Percentiles rank a stretch among this genome's conserved stretches.
phyloP scores from a whole-genome alignment of 2,329 filamentous ascomycete genomes.

The Spiromastix sp. region DNA sequence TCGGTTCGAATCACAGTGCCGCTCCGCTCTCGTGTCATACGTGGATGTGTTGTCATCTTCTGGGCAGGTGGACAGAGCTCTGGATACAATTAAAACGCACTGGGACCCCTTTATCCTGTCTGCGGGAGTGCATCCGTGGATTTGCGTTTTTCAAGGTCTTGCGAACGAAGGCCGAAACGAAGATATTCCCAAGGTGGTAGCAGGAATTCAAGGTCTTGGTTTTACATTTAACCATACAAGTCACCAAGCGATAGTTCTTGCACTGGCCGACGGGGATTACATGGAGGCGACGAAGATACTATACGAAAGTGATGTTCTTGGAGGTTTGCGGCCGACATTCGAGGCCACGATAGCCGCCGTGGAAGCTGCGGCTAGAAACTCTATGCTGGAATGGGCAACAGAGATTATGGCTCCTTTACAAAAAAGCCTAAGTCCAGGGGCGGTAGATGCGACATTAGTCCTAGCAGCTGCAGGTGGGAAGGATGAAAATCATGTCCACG shows the following conservation, averaged over 20 bases:
- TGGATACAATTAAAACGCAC: constrained; percentile 34
- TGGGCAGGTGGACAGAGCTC: constrained; percentile 46
- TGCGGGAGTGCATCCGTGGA: constrained; percentile 26
- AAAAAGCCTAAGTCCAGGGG: constrained; percentile 40
- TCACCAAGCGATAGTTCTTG: constrained; percentile 46
- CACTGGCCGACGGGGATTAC: constrained; percentile 50
- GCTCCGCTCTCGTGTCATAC: constrained; percentile 35
- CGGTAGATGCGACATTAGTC: constrained; percentile 64
- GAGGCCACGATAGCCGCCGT: constrained; percentile 46
- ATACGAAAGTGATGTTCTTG: constrained; percentile 48
- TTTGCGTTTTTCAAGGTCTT: constrained; percentile 45
- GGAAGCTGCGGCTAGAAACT: constrained; percentile 49
- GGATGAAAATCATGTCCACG: constrained; percentile 59
- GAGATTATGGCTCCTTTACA: constrained; percentile 44
- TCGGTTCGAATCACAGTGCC: too few species aligned
- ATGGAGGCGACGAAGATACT: constrained; percentile 55
- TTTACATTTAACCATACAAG: constrained; percentile 27
- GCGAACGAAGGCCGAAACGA: constrained; percentile 40
- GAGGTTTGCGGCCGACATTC: constrained; percentile 31
- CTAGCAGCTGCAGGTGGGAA: constrained; percentile 66
- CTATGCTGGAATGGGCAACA: constrained; percentile 52
- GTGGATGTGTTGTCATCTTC: constrained; percentile 44
- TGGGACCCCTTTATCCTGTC: constrained; percentile 23
- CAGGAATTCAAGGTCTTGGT: constrained; percentile 14
- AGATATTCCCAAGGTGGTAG: constrained; percentile 13